Evolutionary conservation across 345 rosid species (phyloP).

Genomic region (Reutealis trisperma): DNA sequence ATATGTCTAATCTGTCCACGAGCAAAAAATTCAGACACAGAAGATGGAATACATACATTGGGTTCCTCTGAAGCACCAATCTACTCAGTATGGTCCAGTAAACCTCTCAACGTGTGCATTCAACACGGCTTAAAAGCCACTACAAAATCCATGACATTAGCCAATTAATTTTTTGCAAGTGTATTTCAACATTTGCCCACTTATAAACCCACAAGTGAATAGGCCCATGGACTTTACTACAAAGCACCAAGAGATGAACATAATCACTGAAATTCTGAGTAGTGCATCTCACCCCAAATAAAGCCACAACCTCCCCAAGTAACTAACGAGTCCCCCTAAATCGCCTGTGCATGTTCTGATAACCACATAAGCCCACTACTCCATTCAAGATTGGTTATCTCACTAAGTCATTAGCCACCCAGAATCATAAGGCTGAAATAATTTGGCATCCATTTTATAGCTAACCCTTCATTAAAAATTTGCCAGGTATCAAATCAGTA

Average conservation of each 20-base stretch:
- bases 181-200: too few relatives aligned
- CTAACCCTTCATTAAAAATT: background rate
- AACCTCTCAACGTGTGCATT: too few relatives aligned
- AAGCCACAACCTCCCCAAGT: background rate
- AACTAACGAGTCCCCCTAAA: background rate
- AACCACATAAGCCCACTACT: background rate
- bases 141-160: background rate
- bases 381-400: background rate
- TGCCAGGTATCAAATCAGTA: background rate
- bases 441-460: background rate
- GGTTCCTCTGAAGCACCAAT: too few relatives aligned
- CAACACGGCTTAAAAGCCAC: too few relatives aligned
- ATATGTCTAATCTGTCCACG: too few relatives aligned
- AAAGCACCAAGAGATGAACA: background rate
- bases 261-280: background rate
- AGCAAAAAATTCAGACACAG: too few relatives aligned
- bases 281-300: background rate
- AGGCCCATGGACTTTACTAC: too few relatives aligned
- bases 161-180: too few relatives aligned
- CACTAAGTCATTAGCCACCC: background rate
- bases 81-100: too few relatives aligned
- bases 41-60: too few relatives aligned
- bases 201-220: too few relatives aligned
- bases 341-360: background rate
- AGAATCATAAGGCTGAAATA: background rate